Conservation (phyloP, 2,329 filamentous ascomycete genomes). For the Colletotrichum eleusines region DNA sequence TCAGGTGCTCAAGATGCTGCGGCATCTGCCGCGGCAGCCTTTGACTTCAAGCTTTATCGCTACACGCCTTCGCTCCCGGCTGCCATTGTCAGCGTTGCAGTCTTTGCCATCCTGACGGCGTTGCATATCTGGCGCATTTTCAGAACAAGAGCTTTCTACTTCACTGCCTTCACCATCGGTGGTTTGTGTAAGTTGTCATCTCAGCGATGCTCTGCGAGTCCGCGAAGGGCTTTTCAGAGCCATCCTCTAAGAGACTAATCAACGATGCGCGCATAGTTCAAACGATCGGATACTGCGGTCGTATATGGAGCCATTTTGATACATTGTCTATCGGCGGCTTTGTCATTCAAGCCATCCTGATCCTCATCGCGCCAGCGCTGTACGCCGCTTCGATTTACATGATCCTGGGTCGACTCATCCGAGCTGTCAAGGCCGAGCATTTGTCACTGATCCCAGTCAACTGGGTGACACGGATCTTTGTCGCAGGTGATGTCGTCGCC, state of each 20-base stretch:
- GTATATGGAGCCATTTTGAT: constrained; percentile 42
- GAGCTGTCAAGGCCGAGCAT: constrained; percentile 44
- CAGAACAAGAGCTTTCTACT: constrained; percentile 35
- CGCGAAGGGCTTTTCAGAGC: not conserved
- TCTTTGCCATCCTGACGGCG: constrained; percentile 33
- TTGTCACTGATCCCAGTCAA: constrained; percentile 42
- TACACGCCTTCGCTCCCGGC: constrained; percentile 40
- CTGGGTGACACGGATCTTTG: constrained; percentile 61
- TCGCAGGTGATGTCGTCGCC: constrained; percentile 59
- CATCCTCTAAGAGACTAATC: not conserved
- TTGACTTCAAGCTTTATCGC: constrained; percentile 42
- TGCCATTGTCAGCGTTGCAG: constrained; percentile 22
- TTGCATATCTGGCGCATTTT: constrained; percentile 33
- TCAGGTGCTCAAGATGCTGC: no score
- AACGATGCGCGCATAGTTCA: constrained; percentile 37
- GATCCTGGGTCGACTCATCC: constrained; percentile 50
- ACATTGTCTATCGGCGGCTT: constrained; percentile 39
- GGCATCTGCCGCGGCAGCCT: no score
- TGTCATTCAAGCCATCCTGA: constrained; percentile 45
- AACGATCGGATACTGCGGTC: constrained; percentile 44
- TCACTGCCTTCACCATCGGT: constrained; percentile 39
- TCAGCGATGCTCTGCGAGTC: no score
- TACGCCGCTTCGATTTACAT: constrained; percentile 43
- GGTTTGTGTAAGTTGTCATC: constrained; percentile 42
- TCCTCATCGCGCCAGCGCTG: constrained; percentile 43